Percentiles rank a stretch among this genome's conserved stretches.
phyloP scores from a whole-genome alignment of 1,284 basidiomycete genomes.

The Leccinum cinnamomeum region DNA sequence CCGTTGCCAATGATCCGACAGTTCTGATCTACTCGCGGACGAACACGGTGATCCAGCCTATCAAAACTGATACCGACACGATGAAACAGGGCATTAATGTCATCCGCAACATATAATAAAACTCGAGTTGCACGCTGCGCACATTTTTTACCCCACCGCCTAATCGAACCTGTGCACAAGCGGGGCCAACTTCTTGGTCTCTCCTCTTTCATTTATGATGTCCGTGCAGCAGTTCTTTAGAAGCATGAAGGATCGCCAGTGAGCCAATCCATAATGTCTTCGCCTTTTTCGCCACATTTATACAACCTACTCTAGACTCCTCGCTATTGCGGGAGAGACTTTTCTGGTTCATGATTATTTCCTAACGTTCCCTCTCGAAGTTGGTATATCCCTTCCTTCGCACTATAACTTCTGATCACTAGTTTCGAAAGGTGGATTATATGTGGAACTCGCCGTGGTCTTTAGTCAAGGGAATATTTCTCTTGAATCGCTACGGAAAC shows the following conservation, averaged over 20 bases:
- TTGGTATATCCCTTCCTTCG: not conserved
- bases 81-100: not conserved
- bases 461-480: slow-evolving; percentile 11
- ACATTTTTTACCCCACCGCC: not conserved
- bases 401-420: not conserved
- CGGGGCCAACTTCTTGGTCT: not conserved
- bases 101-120: not conserved
- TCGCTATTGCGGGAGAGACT: slow-evolving; percentile 5
- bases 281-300: not conserved
- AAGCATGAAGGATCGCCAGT: not conserved
- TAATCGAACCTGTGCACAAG: not conserved
- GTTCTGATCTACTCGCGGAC: not conserved
- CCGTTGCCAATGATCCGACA: not conserved
- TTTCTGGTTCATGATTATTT: slow-evolving; percentile 15
- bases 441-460: slow-evolving; percentile 16
- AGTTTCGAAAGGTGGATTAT: slow-evolving; percentile 9
- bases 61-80: not conserved
- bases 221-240: not conserved
- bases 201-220: not conserved
- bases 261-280: not conserved
- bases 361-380: slow-evolving; percentile 15
- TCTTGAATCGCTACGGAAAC: slow-evolving; percentile 20
- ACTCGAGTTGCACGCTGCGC: not conserved
- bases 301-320: not conserved
- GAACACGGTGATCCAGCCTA: not conserved